These are phyloP conservation scores for Ilex asprella DNA, from an alignment of 257 asterid genomes.

Conservation along the genomic window DNA sequence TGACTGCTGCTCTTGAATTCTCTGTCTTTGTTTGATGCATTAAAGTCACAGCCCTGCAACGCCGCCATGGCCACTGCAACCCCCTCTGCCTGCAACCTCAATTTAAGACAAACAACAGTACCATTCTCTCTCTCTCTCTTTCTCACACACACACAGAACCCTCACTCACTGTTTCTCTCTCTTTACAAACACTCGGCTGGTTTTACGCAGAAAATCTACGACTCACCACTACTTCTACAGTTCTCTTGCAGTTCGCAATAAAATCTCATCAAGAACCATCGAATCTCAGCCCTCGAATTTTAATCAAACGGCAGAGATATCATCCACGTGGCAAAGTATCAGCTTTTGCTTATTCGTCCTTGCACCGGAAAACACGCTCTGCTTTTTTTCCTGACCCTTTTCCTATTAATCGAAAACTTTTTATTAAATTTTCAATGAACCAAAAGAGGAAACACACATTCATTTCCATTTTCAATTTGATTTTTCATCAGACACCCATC, in stretches of 20 bases:
- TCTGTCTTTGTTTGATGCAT: constrained; percentile 34
- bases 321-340: constrained; percentile 44
- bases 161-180: constrained; percentile 3
- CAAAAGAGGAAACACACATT: no score
- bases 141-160: no score
- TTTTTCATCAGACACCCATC: background rate
- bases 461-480: no score
- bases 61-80: constrained; percentile 89
- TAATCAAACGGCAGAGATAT: constrained; percentile 7
- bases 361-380: constrained; percentile 86
- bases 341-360: constrained; percentile 61
- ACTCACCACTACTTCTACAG: constrained; percentile 46
- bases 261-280: constrained; percentile 23
- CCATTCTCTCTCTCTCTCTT: constrained; percentile 15
- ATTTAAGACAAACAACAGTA: constrained; percentile 44
- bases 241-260: constrained; percentile 42
- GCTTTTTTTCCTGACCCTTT: constrained; percentile 12
- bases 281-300: constrained; percentile 39
- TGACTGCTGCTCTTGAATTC: constrained; percentile 26
- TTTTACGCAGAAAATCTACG: constrained; percentile 16
- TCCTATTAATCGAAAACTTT: constrained; percentile 12
- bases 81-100: constrained; percentile 43
- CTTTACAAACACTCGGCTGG: constrained; percentile 15
- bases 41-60: constrained; percentile 79
- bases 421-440: constrained; percentile 1